Evolutionary conservation across 2,329 filamentous ascomycete genomes (phyloP).

Genomic region (Biscogniauxia marginata): DNA sequence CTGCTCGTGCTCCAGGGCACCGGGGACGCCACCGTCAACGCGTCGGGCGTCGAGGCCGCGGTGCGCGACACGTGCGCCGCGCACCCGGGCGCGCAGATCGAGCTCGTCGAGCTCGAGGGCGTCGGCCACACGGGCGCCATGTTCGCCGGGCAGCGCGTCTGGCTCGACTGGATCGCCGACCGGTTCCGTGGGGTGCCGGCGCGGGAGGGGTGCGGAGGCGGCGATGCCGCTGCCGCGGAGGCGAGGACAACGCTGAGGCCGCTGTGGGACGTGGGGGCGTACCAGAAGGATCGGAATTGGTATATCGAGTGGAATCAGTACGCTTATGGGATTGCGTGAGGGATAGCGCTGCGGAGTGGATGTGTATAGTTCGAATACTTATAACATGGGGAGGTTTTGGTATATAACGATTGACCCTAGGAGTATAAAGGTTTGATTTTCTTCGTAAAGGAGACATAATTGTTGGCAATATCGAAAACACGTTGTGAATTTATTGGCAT

Average conservation of each 20-base stretch:
- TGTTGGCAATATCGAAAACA: too few relatives aligned
- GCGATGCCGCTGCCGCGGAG: too few relatives aligned
- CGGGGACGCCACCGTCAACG: neutral
- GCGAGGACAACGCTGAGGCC: neutral
- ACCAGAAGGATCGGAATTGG: conserved; percentile 4
- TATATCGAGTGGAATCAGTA: conserved; percentile 1
- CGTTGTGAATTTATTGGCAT: too few relatives aligned
- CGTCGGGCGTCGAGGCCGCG: neutral
- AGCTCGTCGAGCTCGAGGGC: conserved; percentile 1
- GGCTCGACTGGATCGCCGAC: conserved; percentile 5
- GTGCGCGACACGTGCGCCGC: conserved; percentile 6
- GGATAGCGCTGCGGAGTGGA: neutral
- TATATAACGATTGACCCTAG: too few relatives aligned
- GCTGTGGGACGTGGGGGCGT: neutral
- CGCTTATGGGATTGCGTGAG: neutral
- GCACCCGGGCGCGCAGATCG: neutral
- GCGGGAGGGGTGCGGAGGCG: neutral
- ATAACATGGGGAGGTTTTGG: too few relatives aligned
- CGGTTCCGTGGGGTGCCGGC: neutral
- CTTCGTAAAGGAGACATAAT: too few relatives aligned
- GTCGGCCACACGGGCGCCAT: conserved; percentile 2
- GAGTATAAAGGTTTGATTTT: too few relatives aligned
- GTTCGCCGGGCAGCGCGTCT: conserved; percentile 6
- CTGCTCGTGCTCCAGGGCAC: conserved; percentile 7
- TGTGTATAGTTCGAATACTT: too few relatives aligned